phyloP scores from a whole-genome alignment of 441 rosid species.

The Eruca vesicaria region DNA sequence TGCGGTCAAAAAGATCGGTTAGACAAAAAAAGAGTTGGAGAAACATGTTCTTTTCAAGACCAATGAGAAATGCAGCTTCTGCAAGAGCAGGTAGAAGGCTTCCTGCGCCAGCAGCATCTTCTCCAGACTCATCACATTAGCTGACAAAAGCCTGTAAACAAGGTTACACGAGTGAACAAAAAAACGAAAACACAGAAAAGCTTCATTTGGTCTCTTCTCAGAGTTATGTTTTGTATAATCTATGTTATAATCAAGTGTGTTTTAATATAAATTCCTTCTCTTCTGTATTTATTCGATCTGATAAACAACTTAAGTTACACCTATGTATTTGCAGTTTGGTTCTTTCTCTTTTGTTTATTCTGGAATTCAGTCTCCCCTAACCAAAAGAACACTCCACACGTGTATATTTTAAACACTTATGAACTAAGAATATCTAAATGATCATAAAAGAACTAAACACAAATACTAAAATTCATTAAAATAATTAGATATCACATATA shows the following conservation, averaged over 20 bases:
- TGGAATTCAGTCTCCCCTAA: too few relatives aligned
- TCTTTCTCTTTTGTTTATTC: not conserved
- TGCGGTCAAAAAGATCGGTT: not conserved
- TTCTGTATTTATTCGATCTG: not conserved
- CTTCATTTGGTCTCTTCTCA: too few relatives aligned
- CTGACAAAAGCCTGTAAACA: slow-evolving; percentile 52
- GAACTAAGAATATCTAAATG: too few relatives aligned
- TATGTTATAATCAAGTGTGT: too few relatives aligned
- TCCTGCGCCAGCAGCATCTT: slow-evolving; percentile 73
- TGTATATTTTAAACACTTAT: too few relatives aligned
- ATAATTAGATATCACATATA: too few relatives aligned
- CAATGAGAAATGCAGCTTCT: slow-evolving; percentile 83
- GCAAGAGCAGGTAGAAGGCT: slow-evolving; percentile 79
- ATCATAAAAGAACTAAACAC: too few relatives aligned
- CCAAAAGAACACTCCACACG: not conserved
- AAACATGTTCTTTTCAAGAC: slow-evolving; percentile 88
- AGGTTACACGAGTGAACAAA: too few relatives aligned
- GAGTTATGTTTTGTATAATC: too few relatives aligned
- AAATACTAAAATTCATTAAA: too few relatives aligned
- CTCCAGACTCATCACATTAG: slow-evolving; percentile 79
- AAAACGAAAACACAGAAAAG: too few relatives aligned
- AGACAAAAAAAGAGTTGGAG: not conserved
- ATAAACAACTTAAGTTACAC: not conserved
- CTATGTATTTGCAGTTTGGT: not conserved
- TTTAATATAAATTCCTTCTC: not conserved